Evolutionary conservation across 495 filamentous ascomycete genomes (phyloP), one percentile per base, ranked within the genome.

Genomic region (Lasiosphaeria miniovina): DNA sequence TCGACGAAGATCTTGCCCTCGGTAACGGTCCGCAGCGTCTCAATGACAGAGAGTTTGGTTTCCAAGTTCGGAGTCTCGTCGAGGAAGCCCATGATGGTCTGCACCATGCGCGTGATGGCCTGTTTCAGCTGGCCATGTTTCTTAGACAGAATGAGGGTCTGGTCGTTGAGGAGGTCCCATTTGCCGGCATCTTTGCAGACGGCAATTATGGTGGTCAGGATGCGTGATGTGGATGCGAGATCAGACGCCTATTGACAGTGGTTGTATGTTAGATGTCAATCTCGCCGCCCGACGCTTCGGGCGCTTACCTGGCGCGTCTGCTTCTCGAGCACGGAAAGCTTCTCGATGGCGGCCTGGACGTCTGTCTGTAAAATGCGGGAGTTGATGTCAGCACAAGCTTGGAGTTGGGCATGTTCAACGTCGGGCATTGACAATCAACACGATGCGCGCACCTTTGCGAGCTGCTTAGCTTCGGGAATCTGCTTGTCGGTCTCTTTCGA

Each of bases 1-100:
- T 98, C 94, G 66, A 98, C 93, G 66, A 98, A 98, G 68, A 98
- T 98, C 90, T 98, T 98, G 76, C 94, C 94, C 74, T 98, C 94
- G 32, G 94, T 98, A 61, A 98, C 93, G 36, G 94, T 97, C 60
- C 94, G 86, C 65, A 98, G 75, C 1, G 93, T 96, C 74, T 98
- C 91, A 63, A 98, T 98, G 45, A 95, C 85, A 14, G 90, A 88
- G 49, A 98, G 80, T 78, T 97, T 98, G 36, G 85, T 90, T 58
- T 96, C 93, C 60, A 88, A 61, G 59, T 80, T 88, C 41, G 93
- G 90, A 36, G 84, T 69, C 51, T 89, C 83, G 68, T 96, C 90
- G 71, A 98, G 76, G 72, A 96, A 97, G 49, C 76, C 80, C 90
- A 98, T 96, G 55, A 96, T 91, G 54, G 86, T 87, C 80, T 98